phyloP scores from a whole-genome alignment of 306 rosid genomes.

The Macrotyloma uniflorum region DNA sequence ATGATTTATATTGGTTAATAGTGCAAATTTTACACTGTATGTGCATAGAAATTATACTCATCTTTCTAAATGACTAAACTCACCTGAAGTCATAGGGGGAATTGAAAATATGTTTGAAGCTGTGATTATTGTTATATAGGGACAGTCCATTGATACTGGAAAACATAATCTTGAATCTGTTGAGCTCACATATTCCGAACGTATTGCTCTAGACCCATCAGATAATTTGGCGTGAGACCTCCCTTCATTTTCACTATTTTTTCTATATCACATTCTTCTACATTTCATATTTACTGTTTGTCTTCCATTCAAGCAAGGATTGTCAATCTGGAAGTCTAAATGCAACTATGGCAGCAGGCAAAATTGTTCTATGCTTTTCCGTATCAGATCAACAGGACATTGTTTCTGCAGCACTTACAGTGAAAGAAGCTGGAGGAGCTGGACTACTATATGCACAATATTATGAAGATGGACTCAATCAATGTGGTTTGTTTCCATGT shows the following conservation, averaged over 20 bases:
- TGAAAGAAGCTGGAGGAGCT: slow-evolving; percentile 68
- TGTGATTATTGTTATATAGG: slow-evolving; percentile 44
- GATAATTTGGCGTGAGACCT: slow-evolving; percentile 65
- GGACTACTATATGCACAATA: slow-evolving; percentile 67
- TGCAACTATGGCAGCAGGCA: slow-evolving; percentile 66
- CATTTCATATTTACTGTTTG: slow-evolving; percentile 24
- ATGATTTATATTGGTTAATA: background rate
- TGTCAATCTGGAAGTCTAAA: slow-evolving; percentile 72
- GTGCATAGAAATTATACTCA: background rate
- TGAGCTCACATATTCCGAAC: slow-evolving; percentile 68
- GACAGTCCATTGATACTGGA: slow-evolving; percentile 62
- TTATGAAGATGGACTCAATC: slow-evolving; percentile 52
- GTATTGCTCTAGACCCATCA: slow-evolving; percentile 53
- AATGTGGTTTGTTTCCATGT: slow-evolving; percentile 62
- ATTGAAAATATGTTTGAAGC: background rate
- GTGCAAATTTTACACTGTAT: background rate
- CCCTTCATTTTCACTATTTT: slow-evolving; percentile 10
- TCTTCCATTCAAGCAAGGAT: slow-evolving; percentile 59
- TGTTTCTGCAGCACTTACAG: slow-evolving; percentile 60
- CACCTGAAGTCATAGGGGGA: background rate
- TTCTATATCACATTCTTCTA: background rate
- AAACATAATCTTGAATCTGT: slow-evolving; percentile 45
- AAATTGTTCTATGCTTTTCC: slow-evolving; percentile 72
- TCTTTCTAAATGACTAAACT: background rate
- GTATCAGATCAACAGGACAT: slow-evolving; percentile 51